phyloP scores from a whole-genome alignment of 2,329 filamentous ascomycete genomes.

The Trichoderma sp. region DNA sequence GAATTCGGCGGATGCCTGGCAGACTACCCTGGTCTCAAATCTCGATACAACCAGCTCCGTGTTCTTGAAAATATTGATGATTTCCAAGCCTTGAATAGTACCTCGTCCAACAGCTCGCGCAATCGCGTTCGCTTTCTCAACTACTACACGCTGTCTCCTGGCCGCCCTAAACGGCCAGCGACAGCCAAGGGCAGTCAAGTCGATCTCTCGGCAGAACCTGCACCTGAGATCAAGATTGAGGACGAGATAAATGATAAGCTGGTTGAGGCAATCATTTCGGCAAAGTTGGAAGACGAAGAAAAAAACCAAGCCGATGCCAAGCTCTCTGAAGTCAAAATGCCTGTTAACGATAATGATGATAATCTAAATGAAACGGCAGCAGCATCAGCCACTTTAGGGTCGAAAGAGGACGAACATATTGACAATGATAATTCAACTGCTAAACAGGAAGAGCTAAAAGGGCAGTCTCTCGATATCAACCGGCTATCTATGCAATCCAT shows the following conservation, averaged over 20 bases:
- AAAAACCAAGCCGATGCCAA: neutral
- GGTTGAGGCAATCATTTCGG: neutral
- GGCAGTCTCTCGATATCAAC: conserved; percentile 26
- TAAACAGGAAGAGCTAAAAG: neutral
- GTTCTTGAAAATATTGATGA: conserved; percentile 73
- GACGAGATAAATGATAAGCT: neutral
- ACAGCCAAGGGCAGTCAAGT: conserved; percentile 22
- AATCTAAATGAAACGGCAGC: neutral
- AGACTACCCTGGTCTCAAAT: conserved; percentile 71
- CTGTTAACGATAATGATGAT: neutral
- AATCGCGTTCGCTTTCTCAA: conserved; percentile 78
- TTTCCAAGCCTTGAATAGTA: conserved; percentile 38
- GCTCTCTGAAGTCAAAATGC: neutral
- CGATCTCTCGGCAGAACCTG: conserved; percentile 1
- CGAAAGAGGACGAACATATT: neutral
- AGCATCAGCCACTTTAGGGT: neutral
- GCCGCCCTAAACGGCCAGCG: conserved; percentile 59
- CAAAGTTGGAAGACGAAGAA: neutral
- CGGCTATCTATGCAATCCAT: conserved; percentile 40
- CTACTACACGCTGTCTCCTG: conserved; percentile 87
- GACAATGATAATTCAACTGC: neutral
- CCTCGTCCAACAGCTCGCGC: conserved; percentile 35
- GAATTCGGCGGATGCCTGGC: conserved; percentile 83
- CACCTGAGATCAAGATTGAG: neutral
- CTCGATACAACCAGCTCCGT: conserved; percentile 70